phyloP scores from a whole-genome alignment of 352 stramenopile genomes.

The Blastocystis hominis region DNA sequence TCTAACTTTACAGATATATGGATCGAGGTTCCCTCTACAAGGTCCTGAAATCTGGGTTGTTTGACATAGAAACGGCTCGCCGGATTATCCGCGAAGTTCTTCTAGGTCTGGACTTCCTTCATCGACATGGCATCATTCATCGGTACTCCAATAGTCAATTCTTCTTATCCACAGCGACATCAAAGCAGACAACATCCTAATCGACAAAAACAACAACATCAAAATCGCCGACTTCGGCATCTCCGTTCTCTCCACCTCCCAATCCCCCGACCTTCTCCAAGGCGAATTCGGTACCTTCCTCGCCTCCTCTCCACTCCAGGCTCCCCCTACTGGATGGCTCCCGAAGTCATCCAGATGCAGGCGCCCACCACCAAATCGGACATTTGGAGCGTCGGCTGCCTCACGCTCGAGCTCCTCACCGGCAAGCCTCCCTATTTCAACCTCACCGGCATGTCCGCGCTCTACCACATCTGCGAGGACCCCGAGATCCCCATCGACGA shows the following conservation, averaged over 20 bases:
- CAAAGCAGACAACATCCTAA: conserved; percentile 40
- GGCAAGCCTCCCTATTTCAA: conserved; percentile 87
- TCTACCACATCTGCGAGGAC: conserved; percentile 42
- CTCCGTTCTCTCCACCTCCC: not conserved
- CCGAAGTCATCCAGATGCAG: conserved; percentile 80
- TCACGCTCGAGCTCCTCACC: conserved; percentile 92
- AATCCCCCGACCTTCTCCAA: not conserved
- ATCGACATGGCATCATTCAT: conserved; percentile 15
- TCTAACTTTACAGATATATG: conserved; percentile 67
- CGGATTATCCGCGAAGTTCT: conserved; percentile 14
- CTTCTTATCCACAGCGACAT: not conserved
- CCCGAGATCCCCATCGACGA: conserved; percentile 17
- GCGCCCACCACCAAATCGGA: conserved; percentile 71
- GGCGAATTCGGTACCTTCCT: conserved; percentile 72
- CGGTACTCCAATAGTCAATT: not conserved
- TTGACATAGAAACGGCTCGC: not conserved
- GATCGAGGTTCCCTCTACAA: conserved; percentile 78
- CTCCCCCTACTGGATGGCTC: conserved; percentile 93
- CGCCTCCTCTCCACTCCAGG: conserved; percentile 78
- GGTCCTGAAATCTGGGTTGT: conserved; percentile 68
- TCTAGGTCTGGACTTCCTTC: not conserved
- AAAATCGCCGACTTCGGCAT: conserved; percentile 32
- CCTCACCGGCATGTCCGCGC: conserved; percentile 66
- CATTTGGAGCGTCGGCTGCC: conserved; percentile 90
- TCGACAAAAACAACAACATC: conserved; percentile 5